A percentile compares a stretch with the other conserved stretches of the same genome.
phyloP scores from a whole-genome alignment of 2,329 filamentous ascomycete species.

The Penicillium hordei region DNA sequence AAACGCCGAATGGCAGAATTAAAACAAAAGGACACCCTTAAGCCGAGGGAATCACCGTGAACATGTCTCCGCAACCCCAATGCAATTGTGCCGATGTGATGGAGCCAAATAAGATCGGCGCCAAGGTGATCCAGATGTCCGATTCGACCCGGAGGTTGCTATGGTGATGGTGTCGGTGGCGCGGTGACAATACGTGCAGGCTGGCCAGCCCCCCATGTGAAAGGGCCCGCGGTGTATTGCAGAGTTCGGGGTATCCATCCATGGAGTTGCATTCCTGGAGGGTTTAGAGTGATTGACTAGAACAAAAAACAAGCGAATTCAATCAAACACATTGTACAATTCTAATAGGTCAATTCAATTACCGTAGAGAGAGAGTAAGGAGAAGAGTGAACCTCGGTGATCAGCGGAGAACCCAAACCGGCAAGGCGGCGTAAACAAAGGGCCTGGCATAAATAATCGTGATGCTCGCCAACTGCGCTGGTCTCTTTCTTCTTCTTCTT shows the following conservation, averaged over 20 bases:
- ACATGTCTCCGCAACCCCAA: conserved; percentile 7
- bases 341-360: not conserved
- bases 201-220: conserved; percentile 20
- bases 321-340: not conserved
- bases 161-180: conserved; percentile 10
- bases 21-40: not conserved
- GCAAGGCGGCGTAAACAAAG: conserved; percentile 28
- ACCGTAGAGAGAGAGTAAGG: not conserved
- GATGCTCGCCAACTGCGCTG: conserved; percentile 15
- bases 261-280: not conserved
- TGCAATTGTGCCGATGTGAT: conserved; percentile 7
- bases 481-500: conserved; percentile 16
- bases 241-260: conserved; percentile 3
- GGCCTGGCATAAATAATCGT: conserved; percentile 26
- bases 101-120: conserved; percentile 11
- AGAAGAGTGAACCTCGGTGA: conserved; percentile 15
- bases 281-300: not conserved
- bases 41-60: conserved; percentile 2
- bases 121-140: conserved; percentile 16
- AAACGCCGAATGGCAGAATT: not conserved
- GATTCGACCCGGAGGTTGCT: conserved; percentile 22
- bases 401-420: conserved; percentile 20
- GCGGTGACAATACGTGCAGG: conserved; percentile 10
- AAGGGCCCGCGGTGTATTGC: conserved; percentile 3
- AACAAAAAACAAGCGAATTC: not conserved